phyloP scores from a whole-genome alignment of 2,329 filamentous ascomycete species.

The Setomelanomma holmii region DNA sequence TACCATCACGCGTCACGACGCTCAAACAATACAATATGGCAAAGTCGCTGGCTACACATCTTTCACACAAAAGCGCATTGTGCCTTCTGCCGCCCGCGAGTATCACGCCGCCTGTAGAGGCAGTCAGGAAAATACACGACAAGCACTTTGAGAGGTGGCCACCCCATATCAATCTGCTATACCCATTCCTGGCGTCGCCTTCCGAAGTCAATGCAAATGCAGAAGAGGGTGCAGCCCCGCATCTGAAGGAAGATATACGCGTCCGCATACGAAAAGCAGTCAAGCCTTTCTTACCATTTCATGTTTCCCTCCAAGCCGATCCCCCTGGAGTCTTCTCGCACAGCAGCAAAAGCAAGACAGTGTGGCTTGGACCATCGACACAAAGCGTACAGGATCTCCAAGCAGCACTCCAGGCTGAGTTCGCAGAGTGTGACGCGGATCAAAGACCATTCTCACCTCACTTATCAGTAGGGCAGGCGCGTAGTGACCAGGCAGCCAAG shows the following conservation, averaged over 20 bases:
- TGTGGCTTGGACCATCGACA: constrained; percentile 32
- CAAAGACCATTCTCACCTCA: constrained; percentile 32
- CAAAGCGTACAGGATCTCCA: constrained; percentile 26
- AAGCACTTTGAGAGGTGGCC: constrained; percentile 38
- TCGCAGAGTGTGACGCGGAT: constrained; percentile 30
- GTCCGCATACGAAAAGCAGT: constrained; percentile 28
- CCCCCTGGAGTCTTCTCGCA: constrained; percentile 25
- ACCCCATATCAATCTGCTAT: constrained; percentile 41
- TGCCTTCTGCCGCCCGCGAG: constrained; percentile 29
- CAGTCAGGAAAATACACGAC: constrained; percentile 31
- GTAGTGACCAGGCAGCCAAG: constrained; percentile 13
- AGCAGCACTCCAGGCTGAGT: constrained; percentile 33
- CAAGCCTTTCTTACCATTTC: constrained; percentile 22
- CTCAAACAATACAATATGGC: constrained; percentile 14
- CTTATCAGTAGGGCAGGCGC: constrained; percentile 36
- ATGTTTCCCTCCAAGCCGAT: constrained; percentile 28
- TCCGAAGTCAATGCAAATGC: constrained; percentile 20
- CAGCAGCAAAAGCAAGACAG: constrained; percentile 27
- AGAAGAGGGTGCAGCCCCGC: constrained; percentile 1
- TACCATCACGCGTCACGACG: background rate
- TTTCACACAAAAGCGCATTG: constrained; percentile 38
- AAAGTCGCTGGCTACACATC: constrained; percentile 25
- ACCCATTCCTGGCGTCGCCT: constrained; percentile 35
- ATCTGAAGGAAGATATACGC: constrained; percentile 27
- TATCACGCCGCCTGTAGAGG: constrained; percentile 34